A percentile compares a stretch with the other conserved stretches of the same genome.
These are phyloP conservation scores for Akanthomyces muscarius DNA, from an alignment of 2,329 filamentous ascomycete genomes.

Conservation along the genomic window DNA sequence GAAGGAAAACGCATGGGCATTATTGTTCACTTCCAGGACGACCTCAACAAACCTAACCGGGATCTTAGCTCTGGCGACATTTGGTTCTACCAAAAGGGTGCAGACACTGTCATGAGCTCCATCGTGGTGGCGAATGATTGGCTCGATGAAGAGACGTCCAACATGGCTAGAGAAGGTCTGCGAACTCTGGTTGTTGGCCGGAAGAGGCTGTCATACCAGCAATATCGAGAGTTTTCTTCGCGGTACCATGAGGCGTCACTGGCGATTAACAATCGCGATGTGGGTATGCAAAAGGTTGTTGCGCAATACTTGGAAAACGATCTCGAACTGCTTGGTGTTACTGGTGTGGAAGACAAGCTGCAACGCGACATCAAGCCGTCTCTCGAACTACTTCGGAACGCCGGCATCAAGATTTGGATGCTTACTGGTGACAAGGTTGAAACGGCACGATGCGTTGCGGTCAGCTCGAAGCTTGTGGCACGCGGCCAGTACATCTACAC, in stretches of 20 bases:
- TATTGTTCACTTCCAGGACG: constrained; percentile 77
- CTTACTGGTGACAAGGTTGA: constrained; percentile 98
- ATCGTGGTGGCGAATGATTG: constrained; percentile 97
- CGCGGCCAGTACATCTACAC: constrained; percentile 95
- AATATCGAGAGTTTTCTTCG: constrained; percentile 75
- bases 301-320: constrained; percentile 79
- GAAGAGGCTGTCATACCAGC: constrained; percentile 71
- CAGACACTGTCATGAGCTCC: constrained; percentile 94
- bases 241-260: constrained; percentile 77
- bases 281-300: constrained; percentile 75
- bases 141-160: constrained; percentile 98
- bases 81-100: constrained; percentile 98
- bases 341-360: constrained; percentile 94
- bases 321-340: constrained; percentile 91
- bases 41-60: constrained; percentile 43
- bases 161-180: constrained; percentile 96
- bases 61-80: constrained; percentile 67
- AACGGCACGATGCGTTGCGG: constrained; percentile 91
- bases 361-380: constrained; percentile 95
- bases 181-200: constrained; percentile 93
- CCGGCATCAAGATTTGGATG: constrained; percentile 99
- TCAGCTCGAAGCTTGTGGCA: constrained; percentile 89
- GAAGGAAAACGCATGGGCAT: constrained; percentile 99
- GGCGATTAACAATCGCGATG: constrained; percentile 74
- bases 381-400: constrained; percentile 89